Conservation (phyloP, 495 filamentous ascomycete genomes). For the Polyplosphaeria fusca region DNA sequence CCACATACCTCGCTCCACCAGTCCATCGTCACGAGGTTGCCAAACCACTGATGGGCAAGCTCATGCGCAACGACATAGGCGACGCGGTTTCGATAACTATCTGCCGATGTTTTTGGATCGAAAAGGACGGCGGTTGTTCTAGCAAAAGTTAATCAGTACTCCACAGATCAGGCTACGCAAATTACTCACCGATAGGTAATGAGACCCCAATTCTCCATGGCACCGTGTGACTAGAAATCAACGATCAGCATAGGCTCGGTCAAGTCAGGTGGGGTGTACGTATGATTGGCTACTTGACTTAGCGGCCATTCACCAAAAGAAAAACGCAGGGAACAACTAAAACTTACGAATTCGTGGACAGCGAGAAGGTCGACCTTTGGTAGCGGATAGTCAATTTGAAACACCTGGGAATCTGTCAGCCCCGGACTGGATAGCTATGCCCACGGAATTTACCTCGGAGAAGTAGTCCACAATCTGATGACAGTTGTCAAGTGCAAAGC, state of each 20-base stretch:
- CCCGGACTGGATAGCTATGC: not conserved
- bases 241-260: constrained; percentile 36
- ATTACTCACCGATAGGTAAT: constrained; percentile 70
- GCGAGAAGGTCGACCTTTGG: constrained; percentile 94
- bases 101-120: constrained; percentile 85
- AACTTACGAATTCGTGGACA: constrained; percentile 88
- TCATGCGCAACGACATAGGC: constrained; percentile 95
- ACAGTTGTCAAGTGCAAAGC: constrained; percentile 80
- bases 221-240: constrained; percentile 58
- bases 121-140: constrained; percentile 88
- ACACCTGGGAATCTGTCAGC: constrained; percentile 50
- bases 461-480: constrained; percentile 90
- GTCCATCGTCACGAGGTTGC: constrained; percentile 87
- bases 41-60: constrained; percentile 97
- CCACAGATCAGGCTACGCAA: not conserved
- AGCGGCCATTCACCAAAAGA: not conserved
- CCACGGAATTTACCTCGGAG: constrained; percentile 60
- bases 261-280: constrained; percentile 15
- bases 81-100: constrained; percentile 81
- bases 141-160: not conserved
- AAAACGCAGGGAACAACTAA: not conserved
- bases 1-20: constrained; percentile 67
- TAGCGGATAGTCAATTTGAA: constrained; percentile 90
- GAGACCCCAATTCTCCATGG: constrained; percentile 86
- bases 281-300: constrained; percentile 38